Evolutionary conservation across 2,329 filamentous ascomycete genomes (phyloP).

Genomic region (Cladophialophora exuberans): DNA sequence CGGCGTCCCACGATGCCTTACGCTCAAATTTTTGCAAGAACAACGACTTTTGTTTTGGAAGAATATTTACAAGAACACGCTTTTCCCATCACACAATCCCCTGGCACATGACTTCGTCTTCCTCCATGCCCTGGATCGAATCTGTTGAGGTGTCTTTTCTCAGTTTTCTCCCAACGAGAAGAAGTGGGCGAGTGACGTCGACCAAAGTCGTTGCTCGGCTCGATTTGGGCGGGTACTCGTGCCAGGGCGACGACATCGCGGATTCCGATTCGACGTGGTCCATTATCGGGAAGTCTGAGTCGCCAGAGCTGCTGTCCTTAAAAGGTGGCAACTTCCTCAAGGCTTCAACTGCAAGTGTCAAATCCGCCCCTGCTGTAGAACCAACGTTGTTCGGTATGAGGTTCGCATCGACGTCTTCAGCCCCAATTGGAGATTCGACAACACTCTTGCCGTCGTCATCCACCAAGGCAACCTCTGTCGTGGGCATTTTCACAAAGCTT

Average conservation of each 20-base stretch:
- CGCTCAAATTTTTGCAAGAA: too few relatives aligned
- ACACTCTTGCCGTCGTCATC: too few relatives aligned
- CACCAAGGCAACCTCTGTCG: too few relatives aligned
- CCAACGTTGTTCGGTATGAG: not conserved
- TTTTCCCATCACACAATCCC: conserved; percentile 11
- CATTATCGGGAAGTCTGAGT: too few relatives aligned
- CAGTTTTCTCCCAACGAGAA: not conserved
- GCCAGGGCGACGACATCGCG: too few relatives aligned
- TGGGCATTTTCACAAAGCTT: too few relatives aligned
- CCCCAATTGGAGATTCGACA: too few relatives aligned
- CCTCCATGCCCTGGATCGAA: conserved; percentile 1
- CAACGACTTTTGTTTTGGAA: too few relatives aligned
- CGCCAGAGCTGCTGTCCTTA: not conserved
- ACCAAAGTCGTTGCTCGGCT: not conserved
- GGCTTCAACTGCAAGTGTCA: conserved; percentile 1
- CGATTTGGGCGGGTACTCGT: not conserved
- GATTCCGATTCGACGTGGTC: too few relatives aligned
- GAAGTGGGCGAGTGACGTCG: not conserved
- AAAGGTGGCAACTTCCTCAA: conserved; percentile 11
- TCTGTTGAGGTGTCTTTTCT: conserved; percentile 6
- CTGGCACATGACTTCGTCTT: conserved; percentile 13
- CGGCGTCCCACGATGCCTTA: too few relatives aligned
- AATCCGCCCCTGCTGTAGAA: not conserved
- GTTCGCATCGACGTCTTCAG: not conserved
- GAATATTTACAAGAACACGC: too few relatives aligned